Conservation (phyloP, 2,329 filamentous ascomycete genomes). For the Diaporthe sp. region DNA sequence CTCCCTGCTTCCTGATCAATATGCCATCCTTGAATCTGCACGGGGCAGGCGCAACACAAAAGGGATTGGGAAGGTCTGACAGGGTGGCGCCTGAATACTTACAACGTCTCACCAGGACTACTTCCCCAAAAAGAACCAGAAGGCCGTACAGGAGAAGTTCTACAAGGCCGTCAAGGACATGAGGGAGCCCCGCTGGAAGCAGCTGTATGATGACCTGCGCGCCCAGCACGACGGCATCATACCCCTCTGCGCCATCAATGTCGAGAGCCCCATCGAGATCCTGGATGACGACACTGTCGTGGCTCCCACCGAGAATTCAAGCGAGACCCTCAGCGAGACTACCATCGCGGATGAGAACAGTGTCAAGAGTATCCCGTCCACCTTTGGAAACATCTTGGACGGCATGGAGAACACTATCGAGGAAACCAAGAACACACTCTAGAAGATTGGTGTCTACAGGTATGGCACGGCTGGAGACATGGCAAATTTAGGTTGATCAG, state of each 20-base stretch:
- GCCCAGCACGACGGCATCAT: background rate
- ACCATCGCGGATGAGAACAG: background rate
- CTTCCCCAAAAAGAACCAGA: background rate
- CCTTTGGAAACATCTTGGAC: background rate
- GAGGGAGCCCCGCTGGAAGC: background rate
- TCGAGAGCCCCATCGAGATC: background rate
- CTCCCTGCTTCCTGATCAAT: background rate
- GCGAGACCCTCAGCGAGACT: background rate
- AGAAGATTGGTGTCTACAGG: background rate
- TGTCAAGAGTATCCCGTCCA: background rate
- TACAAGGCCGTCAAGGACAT: slow-evolving; percentile 1
- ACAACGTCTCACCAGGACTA: background rate
- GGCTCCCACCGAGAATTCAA: background rate
- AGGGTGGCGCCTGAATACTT: background rate
- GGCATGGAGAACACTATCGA: background rate
- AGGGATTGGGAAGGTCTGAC: background rate
- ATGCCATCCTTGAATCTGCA: background rate
- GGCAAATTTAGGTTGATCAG: too few relatives aligned
- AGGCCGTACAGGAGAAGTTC: slow-evolving; percentile 15
- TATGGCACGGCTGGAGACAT: background rate
- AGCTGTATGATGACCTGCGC: background rate
- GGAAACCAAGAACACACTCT: background rate
- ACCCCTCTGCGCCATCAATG: too few relatives aligned
- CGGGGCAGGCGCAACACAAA: background rate
- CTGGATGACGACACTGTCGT: background rate